A percentile compares a stretch with the other conserved stretches of the same genome.
phyloP scores from a whole-genome alignment of 192 early-diverging fungal genomes.

The Oehlia diaphana region DNA sequence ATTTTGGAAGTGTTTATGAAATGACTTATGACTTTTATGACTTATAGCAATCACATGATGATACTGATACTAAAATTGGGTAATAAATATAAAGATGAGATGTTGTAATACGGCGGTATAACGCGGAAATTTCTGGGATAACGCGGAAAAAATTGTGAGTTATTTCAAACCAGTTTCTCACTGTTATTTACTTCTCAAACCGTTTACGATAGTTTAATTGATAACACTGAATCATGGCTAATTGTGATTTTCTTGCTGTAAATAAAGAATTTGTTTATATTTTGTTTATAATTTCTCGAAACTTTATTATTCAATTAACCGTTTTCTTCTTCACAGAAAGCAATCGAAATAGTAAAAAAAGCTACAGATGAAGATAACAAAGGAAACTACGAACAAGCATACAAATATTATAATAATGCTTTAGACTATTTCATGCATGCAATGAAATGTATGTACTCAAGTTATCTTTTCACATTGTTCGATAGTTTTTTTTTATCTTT shows the following conservation, averaged over 20 bases:
- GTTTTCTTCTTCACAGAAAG: conserved; percentile 53
- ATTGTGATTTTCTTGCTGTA: conserved; percentile 23
- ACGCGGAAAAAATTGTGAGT: no score
- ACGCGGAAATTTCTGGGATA: no score
- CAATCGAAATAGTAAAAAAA: conserved; percentile 88
- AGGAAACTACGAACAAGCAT: conserved; percentile 88
- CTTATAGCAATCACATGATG: no score
- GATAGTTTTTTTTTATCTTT: not conserved
- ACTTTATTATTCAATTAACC: not conserved
- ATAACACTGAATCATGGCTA: conserved; percentile 11
- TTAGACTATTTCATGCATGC: conserved; percentile 95
- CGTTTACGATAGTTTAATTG: no score
- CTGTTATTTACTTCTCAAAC: no score
- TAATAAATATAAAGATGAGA: no score
- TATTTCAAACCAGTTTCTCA: no score
- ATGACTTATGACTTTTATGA: no score
- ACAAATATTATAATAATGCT: conserved; percentile 82
- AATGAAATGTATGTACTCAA: conserved; percentile 77
- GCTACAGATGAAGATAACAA: conserved; percentile 92
- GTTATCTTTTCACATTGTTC: not conserved
- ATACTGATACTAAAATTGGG: no score
- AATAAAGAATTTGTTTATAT: not conserved
- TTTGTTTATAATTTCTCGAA: not conserved
- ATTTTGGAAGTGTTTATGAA: no score
- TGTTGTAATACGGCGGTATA: no score